phyloP scores from a whole-genome alignment of 352 stramenopile genomes.

The Phytopythium helicoides region DNA sequence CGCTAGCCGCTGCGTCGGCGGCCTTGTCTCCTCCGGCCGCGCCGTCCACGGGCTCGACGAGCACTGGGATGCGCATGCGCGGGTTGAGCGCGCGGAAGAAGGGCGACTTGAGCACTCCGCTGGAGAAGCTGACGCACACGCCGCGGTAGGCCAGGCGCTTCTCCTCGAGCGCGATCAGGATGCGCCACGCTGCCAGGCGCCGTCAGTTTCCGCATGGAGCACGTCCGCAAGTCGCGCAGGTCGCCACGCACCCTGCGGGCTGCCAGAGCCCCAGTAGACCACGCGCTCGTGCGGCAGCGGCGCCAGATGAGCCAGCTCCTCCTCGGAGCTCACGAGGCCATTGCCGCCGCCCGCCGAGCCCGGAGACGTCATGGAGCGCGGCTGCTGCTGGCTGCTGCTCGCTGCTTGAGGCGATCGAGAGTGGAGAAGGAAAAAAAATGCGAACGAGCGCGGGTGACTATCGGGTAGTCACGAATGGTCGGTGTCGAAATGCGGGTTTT shows the following conservation, averaged over 20 bases:
- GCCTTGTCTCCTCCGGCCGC: background rate
- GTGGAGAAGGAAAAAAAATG: too few relatives aligned
- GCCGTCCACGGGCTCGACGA: slow-evolving; percentile 58
- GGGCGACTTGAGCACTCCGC: slow-evolving; percentile 74
- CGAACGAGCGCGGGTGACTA: too few relatives aligned
- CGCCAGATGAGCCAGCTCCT: slow-evolving; percentile 54
- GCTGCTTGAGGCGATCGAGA: too few relatives aligned
- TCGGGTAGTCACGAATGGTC: too few relatives aligned
- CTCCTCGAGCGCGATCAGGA: slow-evolving; percentile 78
- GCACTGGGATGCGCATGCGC: slow-evolving; percentile 78
- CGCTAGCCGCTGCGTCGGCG: slow-evolving; percentile 7
- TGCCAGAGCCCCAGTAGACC: slow-evolving; percentile 82
- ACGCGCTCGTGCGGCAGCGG: slow-evolving; percentile 69
- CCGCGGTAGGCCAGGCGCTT: slow-evolving; percentile 76
- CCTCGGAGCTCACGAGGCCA: slow-evolving; percentile 39
- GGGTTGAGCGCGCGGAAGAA: slow-evolving; percentile 79
- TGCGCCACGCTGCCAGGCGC: slow-evolving; percentile 64
- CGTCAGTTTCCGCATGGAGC: too few relatives aligned
- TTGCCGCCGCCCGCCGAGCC: slow-evolving; percentile 11
- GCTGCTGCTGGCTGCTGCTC: too few relatives aligned
- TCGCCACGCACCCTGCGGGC: slow-evolving; percentile 69
- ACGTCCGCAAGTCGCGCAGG: too few relatives aligned
- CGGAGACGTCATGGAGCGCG: background rate
- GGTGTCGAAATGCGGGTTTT: too few relatives aligned
- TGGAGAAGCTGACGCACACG: slow-evolving; percentile 82